These are phyloP conservation scores for Fusarium sarcochroum DNA, from an alignment of 2,329 filamentous ascomycete species.

Conservation along the genomic window DNA sequence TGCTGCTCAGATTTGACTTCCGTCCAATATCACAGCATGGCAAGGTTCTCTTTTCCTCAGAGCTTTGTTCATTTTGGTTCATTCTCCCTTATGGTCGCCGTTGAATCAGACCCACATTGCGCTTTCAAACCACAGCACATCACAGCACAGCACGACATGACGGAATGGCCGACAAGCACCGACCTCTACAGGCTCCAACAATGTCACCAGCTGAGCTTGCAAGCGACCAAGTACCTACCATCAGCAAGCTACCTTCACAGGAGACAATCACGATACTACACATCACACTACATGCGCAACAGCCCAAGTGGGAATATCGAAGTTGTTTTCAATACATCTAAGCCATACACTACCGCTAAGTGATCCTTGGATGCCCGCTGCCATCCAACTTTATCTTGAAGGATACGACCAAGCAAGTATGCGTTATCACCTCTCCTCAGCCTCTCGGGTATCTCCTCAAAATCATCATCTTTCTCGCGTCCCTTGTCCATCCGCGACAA, in stretches of 20 bases:
- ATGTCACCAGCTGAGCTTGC: neutral
- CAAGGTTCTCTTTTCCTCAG: neutral
- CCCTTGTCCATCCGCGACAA: neutral
- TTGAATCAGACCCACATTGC: neutral
- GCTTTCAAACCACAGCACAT: neutral
- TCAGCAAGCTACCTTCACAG: neutral
- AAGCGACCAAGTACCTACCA: neutral
- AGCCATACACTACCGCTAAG: constrained; percentile 10
- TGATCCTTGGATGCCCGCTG: constrained; percentile 23
- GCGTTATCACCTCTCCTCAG: neutral
- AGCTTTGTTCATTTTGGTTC: no score
- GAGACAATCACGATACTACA: neutral
- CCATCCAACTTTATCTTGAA: constrained; percentile 14
- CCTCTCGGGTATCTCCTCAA: constrained; percentile 24
- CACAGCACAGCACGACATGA: neutral
- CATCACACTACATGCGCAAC: constrained; percentile 2
- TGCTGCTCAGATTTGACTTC: neutral
- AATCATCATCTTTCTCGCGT: neutral
- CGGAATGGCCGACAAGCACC: neutral
- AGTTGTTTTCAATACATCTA: constrained; percentile 26
- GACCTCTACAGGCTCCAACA: neutral
- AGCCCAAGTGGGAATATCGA: constrained; percentile 11
- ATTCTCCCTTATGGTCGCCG: neutral
- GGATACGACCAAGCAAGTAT: constrained; percentile 20
- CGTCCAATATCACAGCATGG: neutral